Conservation (phyloP, 2,329 filamentous ascomycete species). For the Madurella mycetomatis region DNA sequence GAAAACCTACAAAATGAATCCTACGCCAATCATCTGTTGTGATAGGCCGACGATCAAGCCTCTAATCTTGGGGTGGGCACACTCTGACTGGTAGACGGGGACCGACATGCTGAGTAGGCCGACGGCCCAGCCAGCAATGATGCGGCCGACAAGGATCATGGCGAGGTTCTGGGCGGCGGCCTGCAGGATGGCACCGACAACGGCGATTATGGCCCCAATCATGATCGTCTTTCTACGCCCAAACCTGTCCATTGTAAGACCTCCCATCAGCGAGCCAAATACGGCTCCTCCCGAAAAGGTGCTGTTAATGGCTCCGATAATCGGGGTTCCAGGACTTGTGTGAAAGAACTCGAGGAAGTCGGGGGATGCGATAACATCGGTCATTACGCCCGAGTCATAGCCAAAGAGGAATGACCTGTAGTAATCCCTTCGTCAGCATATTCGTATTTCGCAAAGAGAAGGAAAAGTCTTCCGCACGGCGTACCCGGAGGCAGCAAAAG, state of each 20-base stretch:
- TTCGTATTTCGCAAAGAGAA: constrained; percentile 8
- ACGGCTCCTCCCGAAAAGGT: constrained; percentile 56
- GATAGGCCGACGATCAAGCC: constrained; percentile 51
- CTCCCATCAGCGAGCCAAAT: constrained; percentile 49
- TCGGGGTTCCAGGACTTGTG: constrained; percentile 44
- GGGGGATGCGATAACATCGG: constrained; percentile 50
- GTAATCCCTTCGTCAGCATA: neutral
- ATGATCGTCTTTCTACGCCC: constrained; percentile 57
- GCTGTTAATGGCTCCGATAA: constrained; percentile 59
- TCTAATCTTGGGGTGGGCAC: constrained; percentile 49
- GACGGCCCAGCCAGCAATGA: constrained; percentile 56
- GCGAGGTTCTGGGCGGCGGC: constrained; percentile 50
- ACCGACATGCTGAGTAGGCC: constrained; percentile 53
- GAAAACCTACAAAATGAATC: constrained; percentile 41
- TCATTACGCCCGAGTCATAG: constrained; percentile 42
- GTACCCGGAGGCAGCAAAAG: constrained; percentile 39
- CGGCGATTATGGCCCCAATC: constrained; percentile 54
- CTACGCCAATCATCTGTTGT: constrained; percentile 43
- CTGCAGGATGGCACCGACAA: constrained; percentile 57
- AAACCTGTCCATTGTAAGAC: constrained; percentile 56
- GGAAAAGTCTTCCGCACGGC: neutral
- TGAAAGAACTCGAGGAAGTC: constrained; percentile 57
- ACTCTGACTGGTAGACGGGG: constrained; percentile 53
- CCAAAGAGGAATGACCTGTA: constrained; percentile 43
- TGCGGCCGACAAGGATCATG: constrained; percentile 54